Evolutionary conservation across 2,329 filamentous ascomycete genomes (phyloP), one percentile per base, ranked within the genome.

Genomic region (Apiospora kogelbergensis): DNA sequence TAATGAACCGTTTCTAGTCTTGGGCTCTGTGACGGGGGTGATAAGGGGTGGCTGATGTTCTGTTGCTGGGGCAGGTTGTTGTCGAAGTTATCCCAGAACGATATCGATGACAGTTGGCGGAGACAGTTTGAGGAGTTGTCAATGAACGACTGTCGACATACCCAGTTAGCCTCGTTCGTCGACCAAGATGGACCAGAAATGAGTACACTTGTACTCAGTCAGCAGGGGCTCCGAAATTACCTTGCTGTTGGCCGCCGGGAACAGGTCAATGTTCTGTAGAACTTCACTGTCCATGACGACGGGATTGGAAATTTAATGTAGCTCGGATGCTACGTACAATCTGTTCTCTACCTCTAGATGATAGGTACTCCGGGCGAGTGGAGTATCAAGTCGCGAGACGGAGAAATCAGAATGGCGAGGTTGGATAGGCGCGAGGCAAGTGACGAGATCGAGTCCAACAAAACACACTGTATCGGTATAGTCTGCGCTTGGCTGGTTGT

Each of bases 261-360:
- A 77, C 70, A 76, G 74, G 74, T 77, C 77, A 70, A 78, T 78
- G 75, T 78, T 77, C 74, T 78, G 76, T 73, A 78, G 77, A 73
- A 77, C 76, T 77, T 76, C 73, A 74, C 75, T 72, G 75, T 77
- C 76, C 76, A 79, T 79, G 76, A 77, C 77, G 76, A 78, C 33
- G 42, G 44, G 41, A 37, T 66, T 66, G 65, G 65, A 37, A 46
- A 46, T 66, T 66, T 40, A 46, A 22, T 53, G 65, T 66, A 65
- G 63, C 63, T 42, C 37, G 63, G 63, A 65, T 65, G 63, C 63
- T 44, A 42, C 63, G 53, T 60, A 60, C 53, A 60, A 60, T 60
- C 53, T 60, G 53, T 30, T 60, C 53, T 37, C 53, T 60, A 60
- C 53, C 53, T 60, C 53, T 37, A 60, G 53, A 60, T 60, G 53